Evolutionary conservation across 148 eudicot genomes (phyloP).

Genomic region (Polygonum maritimum): DNA sequence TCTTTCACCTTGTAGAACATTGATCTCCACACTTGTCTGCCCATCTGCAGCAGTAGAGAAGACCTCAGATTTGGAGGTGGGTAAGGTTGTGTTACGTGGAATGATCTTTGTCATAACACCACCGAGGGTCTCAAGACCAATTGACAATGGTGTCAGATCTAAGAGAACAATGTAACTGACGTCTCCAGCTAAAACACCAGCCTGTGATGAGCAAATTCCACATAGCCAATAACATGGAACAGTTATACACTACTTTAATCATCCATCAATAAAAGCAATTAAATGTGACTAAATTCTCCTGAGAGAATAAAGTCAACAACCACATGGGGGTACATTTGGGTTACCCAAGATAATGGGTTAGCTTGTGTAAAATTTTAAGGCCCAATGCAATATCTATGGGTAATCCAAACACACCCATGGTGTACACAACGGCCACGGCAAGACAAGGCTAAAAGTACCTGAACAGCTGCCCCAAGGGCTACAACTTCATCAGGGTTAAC

Average conservation of each 20-base stretch:
- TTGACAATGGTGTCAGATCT: constrained; percentile 42
- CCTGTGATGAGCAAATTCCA: neutral
- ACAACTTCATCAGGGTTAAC: constrained; percentile 98
- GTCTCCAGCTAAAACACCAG: constrained; percentile 44
- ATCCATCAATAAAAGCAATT: neutral
- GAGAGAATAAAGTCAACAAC: neutral
- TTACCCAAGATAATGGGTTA: too few species aligned
- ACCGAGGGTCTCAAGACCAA: constrained; percentile 42
- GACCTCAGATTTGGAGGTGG: constrained; percentile 48
- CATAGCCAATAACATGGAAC: neutral
- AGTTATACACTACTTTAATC: neutral
- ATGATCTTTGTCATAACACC: constrained; percentile 57
- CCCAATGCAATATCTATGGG: too few species aligned
- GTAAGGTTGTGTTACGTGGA: constrained; percentile 41
- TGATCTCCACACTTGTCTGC: constrained; percentile 46
- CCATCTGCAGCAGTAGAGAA: constrained; percentile 55
- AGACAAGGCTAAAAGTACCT: constrained; percentile 29
- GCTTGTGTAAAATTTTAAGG: too few species aligned
- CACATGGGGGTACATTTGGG: too few species aligned
- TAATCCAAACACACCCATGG: neutral
- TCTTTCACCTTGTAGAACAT: constrained; percentile 43
- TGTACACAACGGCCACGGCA: neutral
- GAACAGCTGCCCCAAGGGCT: constrained; percentile 99
- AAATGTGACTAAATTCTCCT: neutral
- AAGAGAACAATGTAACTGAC: constrained; percentile 43